Percentiles rank a stretch among this genome's conserved stretches.
phyloP scores from a whole-genome alignment of 176 grass and related monocot genomes.

The Alloteropsis semialata region DNA sequence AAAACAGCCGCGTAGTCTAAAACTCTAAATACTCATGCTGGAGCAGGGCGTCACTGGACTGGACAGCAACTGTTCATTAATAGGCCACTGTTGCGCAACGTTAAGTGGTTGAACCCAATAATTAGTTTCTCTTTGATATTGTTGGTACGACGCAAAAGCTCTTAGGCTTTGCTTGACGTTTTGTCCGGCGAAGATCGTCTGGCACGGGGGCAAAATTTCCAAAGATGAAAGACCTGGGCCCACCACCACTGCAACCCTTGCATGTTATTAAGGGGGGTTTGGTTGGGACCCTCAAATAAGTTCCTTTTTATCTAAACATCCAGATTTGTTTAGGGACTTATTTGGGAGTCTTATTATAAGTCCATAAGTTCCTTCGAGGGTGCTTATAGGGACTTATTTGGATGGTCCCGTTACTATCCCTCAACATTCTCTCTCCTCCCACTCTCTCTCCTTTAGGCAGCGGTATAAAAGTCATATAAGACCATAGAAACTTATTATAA shows the following conservation, averaged over 20 bases:
- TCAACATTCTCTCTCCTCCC: no score
- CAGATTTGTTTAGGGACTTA: no score
- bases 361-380: no score
- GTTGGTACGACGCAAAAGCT: neutral
- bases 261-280: no score
- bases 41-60: neutral
- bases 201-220: conserved; percentile 30
- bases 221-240: conserved; percentile 3
- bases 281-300: no score
- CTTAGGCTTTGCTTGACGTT: conserved; percentile 25
- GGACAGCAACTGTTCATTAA: neutral
- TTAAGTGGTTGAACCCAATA: conserved; percentile 15
- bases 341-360: no score
- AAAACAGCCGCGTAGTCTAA: neutral
- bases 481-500: no score
- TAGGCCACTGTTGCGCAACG: conserved; percentile 9
- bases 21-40: neutral
- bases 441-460: no score
- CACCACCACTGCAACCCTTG: neutral
- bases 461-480: no score
- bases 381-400: no score
- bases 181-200: conserved; percentile 15
- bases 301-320: no score
- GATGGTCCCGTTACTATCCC: no score
- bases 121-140: neutral